Conservation (phyloP, 2,329 filamentous ascomycete species). For the Fonsecaea nubica region DNA sequence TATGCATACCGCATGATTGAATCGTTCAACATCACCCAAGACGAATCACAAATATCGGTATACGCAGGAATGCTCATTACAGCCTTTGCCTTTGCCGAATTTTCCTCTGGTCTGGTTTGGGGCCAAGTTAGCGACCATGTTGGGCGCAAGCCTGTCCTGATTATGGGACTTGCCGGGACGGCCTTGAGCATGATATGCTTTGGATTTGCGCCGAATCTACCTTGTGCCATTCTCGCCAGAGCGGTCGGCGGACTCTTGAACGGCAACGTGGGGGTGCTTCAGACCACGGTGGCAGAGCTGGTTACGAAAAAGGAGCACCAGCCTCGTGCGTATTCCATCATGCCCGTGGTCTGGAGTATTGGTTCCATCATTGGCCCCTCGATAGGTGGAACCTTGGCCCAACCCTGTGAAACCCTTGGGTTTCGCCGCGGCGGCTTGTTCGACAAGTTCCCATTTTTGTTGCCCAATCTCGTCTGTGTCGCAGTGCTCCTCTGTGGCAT, state of each 20-base stretch:
- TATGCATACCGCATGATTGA: constrained; percentile 98
- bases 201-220: constrained; percentile 83
- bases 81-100: constrained; percentile 94
- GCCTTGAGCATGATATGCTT: constrained; percentile 92
- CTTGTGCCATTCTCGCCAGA: constrained; percentile 82
- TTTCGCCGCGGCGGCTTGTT: constrained; percentile 79
- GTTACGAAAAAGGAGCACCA: constrained; percentile 94
- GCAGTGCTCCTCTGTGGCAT: constrained; percentile 78
- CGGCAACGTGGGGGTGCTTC: constrained; percentile 93
- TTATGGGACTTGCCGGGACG: constrained; percentile 88
- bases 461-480: constrained; percentile 90
- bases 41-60: constrained; percentile 80
- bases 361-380: constrained; percentile 93
- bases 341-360: constrained; percentile 98
- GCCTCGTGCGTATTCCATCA: constrained; percentile 91
- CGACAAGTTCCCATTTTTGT: constrained; percentile 84
- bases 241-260: constrained; percentile 91
- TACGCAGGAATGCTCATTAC: constrained; percentile 97
- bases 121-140: constrained; percentile 88
- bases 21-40: constrained; percentile 83
- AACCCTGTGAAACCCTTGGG: constrained; percentile 74
- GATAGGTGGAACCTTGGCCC: constrained; percentile 86
- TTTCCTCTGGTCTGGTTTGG: constrained; percentile 91
- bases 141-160: constrained; percentile 88
- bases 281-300: constrained; percentile 93